Base-by-base conservation (phyloP, 1,284 basidiomycete species). In the Fomitopsis betulina region DNA sequence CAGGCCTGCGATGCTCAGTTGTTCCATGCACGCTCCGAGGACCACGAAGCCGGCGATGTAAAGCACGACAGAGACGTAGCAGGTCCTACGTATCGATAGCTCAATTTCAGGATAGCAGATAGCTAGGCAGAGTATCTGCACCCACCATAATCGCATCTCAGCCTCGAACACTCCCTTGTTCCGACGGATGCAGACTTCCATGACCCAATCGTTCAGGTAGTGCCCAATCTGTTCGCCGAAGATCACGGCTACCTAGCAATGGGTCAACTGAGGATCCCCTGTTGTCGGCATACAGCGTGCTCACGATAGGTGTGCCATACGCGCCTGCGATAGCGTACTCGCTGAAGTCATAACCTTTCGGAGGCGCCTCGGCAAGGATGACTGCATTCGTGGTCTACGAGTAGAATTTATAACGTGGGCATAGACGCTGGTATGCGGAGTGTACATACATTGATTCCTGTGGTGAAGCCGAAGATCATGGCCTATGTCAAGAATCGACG, bases 111-210 rank as follows among this genome's bases (percentile, higher is more conserved):
- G 52, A 30, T 4, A 30, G 40, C 21, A 25, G 19, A 10, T 17
- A 57, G 38, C 15, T 7, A 30, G 27, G 27, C 27, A 30, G 21
- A 17, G 8, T 30, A 30, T 4, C 27, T 4, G 27, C 27, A 68
- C 78, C 32, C 60, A 85, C 88, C 88, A 88, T 7, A 89, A 73
- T 39, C 87, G 84, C 63, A 72, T 79, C 67, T 90, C 87, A 5
- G 88, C 85, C 64, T 86, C 81, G 70, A 90, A 90, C 35, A 91
- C 83, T 62, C 88, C 88, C 0, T 77, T 75, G 67, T 88, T 86
- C n/a, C 82, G 73, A 49, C 77, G 74, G 63, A 87, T 82, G 54
- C 74, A 78, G n/a, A 69, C 43, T 60, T 79, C 80, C 76, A 84
- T 83, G 47, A 89, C 80, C 76, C 78, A 84, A 59, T 91, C 88